A percentile compares a stretch with the other conserved stretches of the same genome.
Evolutionary conservation across 2,329 filamentous ascomycete species (phyloP).

Genomic region (Falciphora oryzae): DNA sequence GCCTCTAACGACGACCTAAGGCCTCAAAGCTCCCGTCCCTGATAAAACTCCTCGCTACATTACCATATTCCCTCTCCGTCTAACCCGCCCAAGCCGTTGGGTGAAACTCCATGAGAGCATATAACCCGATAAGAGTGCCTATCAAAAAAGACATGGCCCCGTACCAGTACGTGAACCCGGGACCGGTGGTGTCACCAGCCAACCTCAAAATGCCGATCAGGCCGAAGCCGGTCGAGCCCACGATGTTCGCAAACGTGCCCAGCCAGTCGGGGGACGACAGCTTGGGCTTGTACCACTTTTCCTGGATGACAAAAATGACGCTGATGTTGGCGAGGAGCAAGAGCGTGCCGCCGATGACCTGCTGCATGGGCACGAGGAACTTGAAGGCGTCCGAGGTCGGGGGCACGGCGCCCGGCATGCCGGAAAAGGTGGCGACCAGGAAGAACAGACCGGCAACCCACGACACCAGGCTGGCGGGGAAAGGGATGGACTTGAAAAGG

Average conservation of each 20-base stretch:
- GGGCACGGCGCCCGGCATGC: background rate
- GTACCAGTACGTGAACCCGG: constrained; percentile 12
- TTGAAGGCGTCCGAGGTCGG: constrained; percentile 6
- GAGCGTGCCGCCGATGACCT: constrained; percentile 13
- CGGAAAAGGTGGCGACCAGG: background rate
- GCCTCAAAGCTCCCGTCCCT: no score
- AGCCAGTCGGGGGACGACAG: constrained; percentile 13
- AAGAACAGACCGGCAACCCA: constrained; percentile 2
- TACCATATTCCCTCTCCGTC: background rate
- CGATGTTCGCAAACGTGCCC: constrained; percentile 14
- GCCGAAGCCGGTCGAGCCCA: constrained; percentile 14
- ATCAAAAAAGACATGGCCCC: constrained; percentile 15
- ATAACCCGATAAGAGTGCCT: constrained; percentile 15
- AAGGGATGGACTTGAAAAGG: background rate
- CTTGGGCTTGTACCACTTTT: constrained; percentile 15
- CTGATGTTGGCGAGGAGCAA: constrained; percentile 14
- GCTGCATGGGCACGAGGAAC: constrained; percentile 11
- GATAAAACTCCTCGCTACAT: background rate
- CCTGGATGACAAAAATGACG: constrained; percentile 13
- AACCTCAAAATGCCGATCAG: constrained; percentile 13
- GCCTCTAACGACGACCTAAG: background rate
- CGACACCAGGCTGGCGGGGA: constrained; percentile 1
- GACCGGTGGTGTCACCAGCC: background rate
- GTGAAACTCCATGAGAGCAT: constrained; percentile 20
- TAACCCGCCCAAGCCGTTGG: constrained; percentile 7